Base-by-base conservation (phyloP, 1,284 basidiomycete genomes). In the Trichosporon inkin region DNA sequence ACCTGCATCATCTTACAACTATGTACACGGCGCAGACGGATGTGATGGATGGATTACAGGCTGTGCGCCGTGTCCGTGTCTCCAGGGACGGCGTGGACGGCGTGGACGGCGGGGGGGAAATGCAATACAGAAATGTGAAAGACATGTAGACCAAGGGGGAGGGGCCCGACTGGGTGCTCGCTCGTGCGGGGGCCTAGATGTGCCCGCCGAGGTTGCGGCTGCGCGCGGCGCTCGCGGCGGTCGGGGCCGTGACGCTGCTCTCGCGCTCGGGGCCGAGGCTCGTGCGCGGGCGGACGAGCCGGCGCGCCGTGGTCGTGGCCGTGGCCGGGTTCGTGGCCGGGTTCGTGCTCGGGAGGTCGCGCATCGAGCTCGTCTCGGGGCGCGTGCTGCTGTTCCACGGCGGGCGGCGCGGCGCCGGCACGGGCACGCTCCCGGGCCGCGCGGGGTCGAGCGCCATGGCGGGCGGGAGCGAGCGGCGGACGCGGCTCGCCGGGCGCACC, bases 381-480 rank as follows among this genome's bases (percentile, higher is more conserved):
- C 57, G 52, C 35, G 40, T 58, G n/a, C 39, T 35, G 39, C 40
- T 47, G 53, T 59, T 59, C 58, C 58, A 59, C 14, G 58, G 58
- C 37, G 58, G 58, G 36, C 53, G 53, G n/a, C 35, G 22, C 51
- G 22, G 17, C 10, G 41, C 52, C 20, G 44, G n/a, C n/a, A 55
- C 17, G 41, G 52, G 58, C 36, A 53, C n/a, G 6, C 22, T 11
- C 24, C 38, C 19, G 8, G 36, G 41, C 28, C 17, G 56, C 32
- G 14, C 49, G 22, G 41, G 6, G 41, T 44, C 22, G 8, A 57
- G 28, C 17, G 57, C 60, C 68, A 70, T 68, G 0, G 67, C 68
- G 1, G 68, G 68, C 3, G 68, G 68, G 2, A 70, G 61, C 17
- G 61, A 63, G 32, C 68, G 60, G 17, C 68, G 61, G 5, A 65